These are phyloP conservation scores for Calonectria hawksworthii DNA, from an alignment of 2,329 filamentous ascomycete genomes.

Conservation along the genomic window DNA sequence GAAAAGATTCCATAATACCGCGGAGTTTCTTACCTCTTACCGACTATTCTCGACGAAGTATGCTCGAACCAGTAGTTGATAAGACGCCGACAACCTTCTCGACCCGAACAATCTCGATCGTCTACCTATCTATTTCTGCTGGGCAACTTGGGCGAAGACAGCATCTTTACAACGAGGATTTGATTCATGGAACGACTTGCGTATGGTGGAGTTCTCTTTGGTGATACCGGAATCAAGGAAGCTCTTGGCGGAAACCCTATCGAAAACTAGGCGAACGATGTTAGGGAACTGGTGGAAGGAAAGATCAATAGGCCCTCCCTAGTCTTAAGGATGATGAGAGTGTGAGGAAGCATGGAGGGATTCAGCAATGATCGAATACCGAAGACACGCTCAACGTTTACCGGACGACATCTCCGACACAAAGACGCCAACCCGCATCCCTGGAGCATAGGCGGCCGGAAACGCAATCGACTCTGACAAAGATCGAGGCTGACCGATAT, in stretches of 20 bases:
- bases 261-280: not conserved
- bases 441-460: not conserved
- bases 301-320: not conserved
- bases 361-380: not conserved
- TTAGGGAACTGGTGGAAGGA: not conserved
- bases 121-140: not conserved
- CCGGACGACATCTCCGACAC: not conserved
- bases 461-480: constrained; percentile 6
- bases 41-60: not conserved
- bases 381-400: not conserved
- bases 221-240: constrained; percentile 5
- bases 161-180: not conserved
- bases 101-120: not conserved
- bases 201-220: not conserved
- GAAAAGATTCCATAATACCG: not conserved
- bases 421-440: not conserved
- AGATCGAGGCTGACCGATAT: not conserved
- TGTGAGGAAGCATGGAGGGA: not conserved
- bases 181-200: constrained; percentile 10
- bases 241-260: not conserved
- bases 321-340: not conserved
- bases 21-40: not conserved
- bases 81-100: constrained; percentile 1
- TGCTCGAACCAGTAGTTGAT: not conserved
- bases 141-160: not conserved